A percentile compares a stretch with the other conserved stretches of the same genome.
These are phyloP conservation scores for Ampelomyces quisqualis DNA, from an alignment of 2,329 filamentous ascomycete species.

Conservation along the genomic window DNA sequence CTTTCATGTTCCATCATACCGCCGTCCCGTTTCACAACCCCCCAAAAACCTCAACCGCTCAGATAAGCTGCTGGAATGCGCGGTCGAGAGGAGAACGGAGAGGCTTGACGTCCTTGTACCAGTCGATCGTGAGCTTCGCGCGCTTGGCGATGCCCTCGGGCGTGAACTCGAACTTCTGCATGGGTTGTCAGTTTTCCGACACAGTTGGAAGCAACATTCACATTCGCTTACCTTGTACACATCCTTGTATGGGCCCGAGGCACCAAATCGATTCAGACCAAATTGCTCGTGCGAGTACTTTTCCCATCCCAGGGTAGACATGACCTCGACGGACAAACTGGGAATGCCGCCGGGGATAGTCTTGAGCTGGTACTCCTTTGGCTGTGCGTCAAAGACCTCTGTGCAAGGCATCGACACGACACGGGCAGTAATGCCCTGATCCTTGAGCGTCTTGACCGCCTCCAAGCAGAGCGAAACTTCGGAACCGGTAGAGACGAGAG, in stretches of 20 bases:
- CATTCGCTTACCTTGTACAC: slow-evolving; percentile 72
- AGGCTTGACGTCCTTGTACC: slow-evolving; percentile 91
- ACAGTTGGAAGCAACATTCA: slow-evolving; percentile 29
- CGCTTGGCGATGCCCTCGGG: slow-evolving; percentile 96
- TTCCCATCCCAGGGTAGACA: slow-evolving; percentile 98
- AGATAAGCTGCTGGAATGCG: slow-evolving; percentile 96
- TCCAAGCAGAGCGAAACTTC: slow-evolving; percentile 94
- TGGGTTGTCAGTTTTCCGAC: slow-evolving; percentile 45
- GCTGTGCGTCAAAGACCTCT: slow-evolving; percentile 92
- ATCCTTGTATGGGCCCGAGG: slow-evolving; percentile 94
- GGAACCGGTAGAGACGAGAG: slow-evolving; percentile 90
- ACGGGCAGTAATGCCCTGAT: slow-evolving; percentile 83
- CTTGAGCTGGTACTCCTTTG: slow-evolving; percentile 91
- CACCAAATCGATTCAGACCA: slow-evolving; percentile 97
- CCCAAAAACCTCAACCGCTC: slow-evolving; percentile 44
- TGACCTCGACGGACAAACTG: slow-evolving; percentile 89
- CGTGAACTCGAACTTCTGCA: slow-evolving; percentile 97
- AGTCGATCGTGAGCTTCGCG: slow-evolving; percentile 85
- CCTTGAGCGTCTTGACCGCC: slow-evolving; percentile 84
- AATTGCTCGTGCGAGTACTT: slow-evolving; percentile 99
- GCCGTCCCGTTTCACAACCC: not conserved
- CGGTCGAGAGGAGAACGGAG: slow-evolving; percentile 93
- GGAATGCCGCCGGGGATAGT: slow-evolving; percentile 94
- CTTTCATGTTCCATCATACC: not conserved
- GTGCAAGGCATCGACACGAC: slow-evolving; percentile 95